These are phyloP conservation scores for Calonectria montana DNA, from an alignment of 2,329 filamentous ascomycete species.

Conservation along the genomic window DNA sequence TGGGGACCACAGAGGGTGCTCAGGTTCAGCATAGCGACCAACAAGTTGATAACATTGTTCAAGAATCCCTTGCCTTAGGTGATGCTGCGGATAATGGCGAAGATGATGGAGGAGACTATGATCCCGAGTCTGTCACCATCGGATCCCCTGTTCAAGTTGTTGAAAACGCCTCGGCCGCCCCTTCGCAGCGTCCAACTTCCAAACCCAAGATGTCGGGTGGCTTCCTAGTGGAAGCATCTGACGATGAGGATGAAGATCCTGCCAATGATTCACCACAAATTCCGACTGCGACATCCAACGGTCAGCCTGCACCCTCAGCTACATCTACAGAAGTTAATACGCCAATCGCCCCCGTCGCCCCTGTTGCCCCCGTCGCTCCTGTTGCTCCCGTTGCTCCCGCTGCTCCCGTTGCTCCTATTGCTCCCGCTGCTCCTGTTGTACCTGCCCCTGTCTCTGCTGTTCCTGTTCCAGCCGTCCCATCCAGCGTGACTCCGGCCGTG, in stretches of 20 bases:
- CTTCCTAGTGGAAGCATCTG: constrained; percentile 70
- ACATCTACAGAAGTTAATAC: constrained; percentile 37
- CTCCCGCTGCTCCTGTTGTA: constrained; percentile 26
- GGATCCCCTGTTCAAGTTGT: constrained; percentile 52
- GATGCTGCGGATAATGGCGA: constrained; percentile 60
- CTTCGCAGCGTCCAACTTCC: constrained; percentile 44
- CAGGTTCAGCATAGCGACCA: constrained; percentile 66
- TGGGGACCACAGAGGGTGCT: constrained; percentile 66
- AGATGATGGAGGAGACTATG: constrained; percentile 68
- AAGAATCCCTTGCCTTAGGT: constrained; percentile 60
- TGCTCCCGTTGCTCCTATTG: constrained; percentile 24
- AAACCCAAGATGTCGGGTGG: constrained; percentile 72
- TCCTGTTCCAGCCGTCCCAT: constrained; percentile 36
- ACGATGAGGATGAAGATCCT: constrained; percentile 63
- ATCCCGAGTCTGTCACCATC: constrained; percentile 66
- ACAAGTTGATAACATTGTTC: constrained; percentile 63
- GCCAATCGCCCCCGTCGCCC: constrained; percentile 18
- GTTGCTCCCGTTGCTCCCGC: constrained; percentile 32
- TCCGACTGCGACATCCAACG: constrained; percentile 27
- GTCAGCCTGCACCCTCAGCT: constrained; percentile 29
- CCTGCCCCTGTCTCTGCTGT: constrained; percentile 32
- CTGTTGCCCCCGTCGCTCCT: constrained; percentile 24
- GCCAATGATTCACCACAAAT: constrained; percentile 31
- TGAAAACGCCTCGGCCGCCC: constrained; percentile 43
- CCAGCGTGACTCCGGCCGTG: constrained; percentile 50